Evolutionary conservation across 352 stramenopile genomes (phyloP).

Genomic region (Phytophthora constricta): DNA sequence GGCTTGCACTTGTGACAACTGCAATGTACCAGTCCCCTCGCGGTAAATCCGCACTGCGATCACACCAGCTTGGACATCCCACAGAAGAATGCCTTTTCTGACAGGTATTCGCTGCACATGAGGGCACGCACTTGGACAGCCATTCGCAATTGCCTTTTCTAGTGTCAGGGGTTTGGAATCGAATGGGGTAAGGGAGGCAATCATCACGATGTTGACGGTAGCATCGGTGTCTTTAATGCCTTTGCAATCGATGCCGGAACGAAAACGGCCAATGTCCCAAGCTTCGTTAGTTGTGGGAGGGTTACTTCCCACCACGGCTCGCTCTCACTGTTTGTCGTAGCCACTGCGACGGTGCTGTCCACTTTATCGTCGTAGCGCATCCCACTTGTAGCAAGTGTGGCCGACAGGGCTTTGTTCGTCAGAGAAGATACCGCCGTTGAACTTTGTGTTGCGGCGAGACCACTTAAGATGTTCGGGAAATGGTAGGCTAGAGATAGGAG

Average conservation of each 20-base stretch:
- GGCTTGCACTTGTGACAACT: slow-evolving; percentile 60
- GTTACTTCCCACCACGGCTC: slow-evolving; percentile 69
- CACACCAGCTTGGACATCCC: slow-evolving; percentile 52
- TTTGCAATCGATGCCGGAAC: slow-evolving; percentile 38
- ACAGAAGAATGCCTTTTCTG: slow-evolving; percentile 51
- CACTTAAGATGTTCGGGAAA: slow-evolving; percentile 54
- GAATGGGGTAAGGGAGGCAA: slow-evolving; percentile 47
- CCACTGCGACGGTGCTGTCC: slow-evolving; percentile 8
- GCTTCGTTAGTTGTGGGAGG: slow-evolving; percentile 39
- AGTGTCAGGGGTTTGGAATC: slow-evolving; percentile 14
- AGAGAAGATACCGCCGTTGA: slow-evolving; percentile 30
- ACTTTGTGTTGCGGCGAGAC: slow-evolving; percentile 41
- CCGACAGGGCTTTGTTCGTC: slow-evolving; percentile 9
- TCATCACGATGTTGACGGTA: slow-evolving; percentile 32
- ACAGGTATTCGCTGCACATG: slow-evolving; percentile 31
- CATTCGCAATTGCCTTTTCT: slow-evolving; percentile 29
- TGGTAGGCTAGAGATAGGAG: slow-evolving; percentile 47
- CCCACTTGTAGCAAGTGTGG: slow-evolving; percentile 40
- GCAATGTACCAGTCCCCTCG: slow-evolving; percentile 40
- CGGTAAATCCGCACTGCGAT: slow-evolving; percentile 62
- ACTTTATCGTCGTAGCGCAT: slow-evolving; percentile 21
- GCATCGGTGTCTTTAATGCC: background rate
- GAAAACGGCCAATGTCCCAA: slow-evolving; percentile 67
- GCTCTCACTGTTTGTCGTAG: slow-evolving; percentile 38
- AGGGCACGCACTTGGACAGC: slow-evolving; percentile 58